These are phyloP conservation scores for Sclerotinia borealis DNA, from an alignment of 2,329 filamentous ascomycete genomes.

Conservation along the genomic window DNA sequence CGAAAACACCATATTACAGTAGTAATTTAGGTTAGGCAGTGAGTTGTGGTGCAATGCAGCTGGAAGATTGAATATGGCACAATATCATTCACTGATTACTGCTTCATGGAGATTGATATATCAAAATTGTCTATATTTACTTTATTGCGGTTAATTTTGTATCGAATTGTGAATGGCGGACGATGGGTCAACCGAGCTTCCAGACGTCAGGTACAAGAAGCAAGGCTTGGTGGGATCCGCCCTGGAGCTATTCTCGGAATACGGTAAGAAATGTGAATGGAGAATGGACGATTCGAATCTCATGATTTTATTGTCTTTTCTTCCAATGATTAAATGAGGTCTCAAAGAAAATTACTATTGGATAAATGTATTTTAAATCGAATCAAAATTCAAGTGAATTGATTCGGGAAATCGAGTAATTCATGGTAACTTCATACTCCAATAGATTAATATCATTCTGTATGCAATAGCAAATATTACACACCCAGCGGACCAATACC, in stretches of 20 bases:
- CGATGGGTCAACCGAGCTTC: neutral
- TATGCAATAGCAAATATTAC: neutral
- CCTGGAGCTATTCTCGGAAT: neutral
- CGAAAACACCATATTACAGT: neutral
- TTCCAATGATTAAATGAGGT: slow-evolving; percentile 8
- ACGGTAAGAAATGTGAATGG: slow-evolving; percentile 11
- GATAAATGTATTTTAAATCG: neutral
- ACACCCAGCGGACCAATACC: neutral
- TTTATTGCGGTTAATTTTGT: neutral
- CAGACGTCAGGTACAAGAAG: slow-evolving; percentile 11
- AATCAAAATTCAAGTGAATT: neutral
- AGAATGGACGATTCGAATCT: neutral
- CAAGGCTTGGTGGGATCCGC: neutral
- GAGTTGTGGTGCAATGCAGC: neutral
- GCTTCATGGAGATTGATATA: no score
- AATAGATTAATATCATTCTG: slow-evolving; percentile 5
- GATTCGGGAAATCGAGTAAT: slow-evolving; percentile 8
- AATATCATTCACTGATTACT: no score
- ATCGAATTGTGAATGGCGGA: slow-evolving; percentile 2
- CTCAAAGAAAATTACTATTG: slow-evolving; percentile 1
- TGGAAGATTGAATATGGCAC: no score
- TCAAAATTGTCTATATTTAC: neutral
- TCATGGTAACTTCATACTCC: neutral
- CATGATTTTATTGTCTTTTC: neutral
- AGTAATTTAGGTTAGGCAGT: neutral